Evolutionary conservation across 83 land plant species (phyloP), one percentile per base, ranked within the genome.

Genomic region (Diphasiastrum complanatum): DNA sequence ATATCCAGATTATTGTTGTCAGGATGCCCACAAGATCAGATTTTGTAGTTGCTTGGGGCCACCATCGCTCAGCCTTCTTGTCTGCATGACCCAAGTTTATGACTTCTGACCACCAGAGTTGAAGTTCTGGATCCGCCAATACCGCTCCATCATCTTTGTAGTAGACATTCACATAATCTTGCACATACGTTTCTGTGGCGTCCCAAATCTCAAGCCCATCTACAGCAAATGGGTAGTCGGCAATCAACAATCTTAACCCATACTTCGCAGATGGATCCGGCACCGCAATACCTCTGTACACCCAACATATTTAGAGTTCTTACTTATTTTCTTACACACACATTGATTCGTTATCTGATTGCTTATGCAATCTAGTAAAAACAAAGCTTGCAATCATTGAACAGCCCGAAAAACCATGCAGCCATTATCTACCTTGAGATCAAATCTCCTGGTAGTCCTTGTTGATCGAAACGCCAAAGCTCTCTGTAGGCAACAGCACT

Each of bases 91-190:
- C 85, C 23, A 59, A 51, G 4, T 65, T 76, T 19, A 73, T 60
- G 25, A 83, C 72, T 52, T 89, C 96, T 0, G 75, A 68, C 90
- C 96, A 89, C 87, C 86, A 89, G 24, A 63, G 37, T 51, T 83
- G 85, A 33, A 85, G 78, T 69, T 89, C 87, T 10, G 33, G 1
- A 56, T 89, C 90, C 0, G 60, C 45, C 5, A 31, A 33, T 0
- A 89, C 75, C 0, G 14, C 12, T 4, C 8, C 61, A 14, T 70
- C 40, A 31, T 68, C 43, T 0, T 51, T 50, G 47, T 85, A 89
- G 69, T 67, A 78, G 26, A 74, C 52, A 33, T 46, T 37, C 29
- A 89, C 81, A 51, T 83, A 85, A 33, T 83, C 87, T 1, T 46
- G 30, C 4, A 83, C 74, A 90, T 87, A 89, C 19, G 74, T 35